phyloP scores from a whole-genome alignment of 768 basidiomycete genomes.

The Lactifluus volemus region DNA sequence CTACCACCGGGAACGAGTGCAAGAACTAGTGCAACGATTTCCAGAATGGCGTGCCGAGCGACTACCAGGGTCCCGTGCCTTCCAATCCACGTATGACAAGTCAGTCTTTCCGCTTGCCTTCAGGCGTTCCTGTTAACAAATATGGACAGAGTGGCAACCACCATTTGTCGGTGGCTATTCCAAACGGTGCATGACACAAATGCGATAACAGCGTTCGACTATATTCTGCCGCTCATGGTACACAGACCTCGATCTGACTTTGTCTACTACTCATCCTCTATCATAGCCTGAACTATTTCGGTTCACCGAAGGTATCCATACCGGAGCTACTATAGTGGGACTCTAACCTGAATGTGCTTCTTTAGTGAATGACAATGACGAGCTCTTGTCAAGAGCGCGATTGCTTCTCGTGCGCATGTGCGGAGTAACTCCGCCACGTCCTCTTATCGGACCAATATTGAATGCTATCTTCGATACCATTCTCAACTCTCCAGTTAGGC shows the following conservation, averaged over 20 bases:
- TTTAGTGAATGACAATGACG: slow-evolving; percentile 65
- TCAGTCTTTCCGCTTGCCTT: slow-evolving; percentile 24
- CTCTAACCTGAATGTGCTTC: neutral
- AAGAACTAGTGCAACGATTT: slow-evolving; percentile 54
- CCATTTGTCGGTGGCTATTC: slow-evolving; percentile 72
- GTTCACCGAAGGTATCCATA: slow-evolving; percentile 52
- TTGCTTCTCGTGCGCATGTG: slow-evolving; percentile 76
- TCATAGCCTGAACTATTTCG: slow-evolving; percentile 65
- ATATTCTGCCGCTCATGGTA: slow-evolving; percentile 75
- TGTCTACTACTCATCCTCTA: slow-evolving; percentile 4
- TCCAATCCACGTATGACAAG: slow-evolving; percentile 83
- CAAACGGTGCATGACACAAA: slow-evolving; percentile 68
- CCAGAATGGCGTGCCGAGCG: slow-evolving; percentile 63
- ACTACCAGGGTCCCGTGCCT: slow-evolving; percentile 64
- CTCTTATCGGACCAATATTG: slow-evolving; percentile 60
- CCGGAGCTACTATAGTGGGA: neutral
- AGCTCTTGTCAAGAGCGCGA: slow-evolving; percentile 55
- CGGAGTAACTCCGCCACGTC: slow-evolving; percentile 67
- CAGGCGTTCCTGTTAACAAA: neutral
- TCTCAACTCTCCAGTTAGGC: slow-evolving; percentile 58
- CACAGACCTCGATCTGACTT: slow-evolving; percentile 8
- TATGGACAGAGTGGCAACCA: slow-evolving; percentile 45
- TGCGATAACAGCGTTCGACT: slow-evolving; percentile 69
- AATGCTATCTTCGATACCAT: slow-evolving; percentile 70
- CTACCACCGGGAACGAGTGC: slow-evolving; percentile 51